phyloP scores from a whole-genome alignment of 2,329 filamentous ascomycete genomes.

The Nothopassalora personata region DNA sequence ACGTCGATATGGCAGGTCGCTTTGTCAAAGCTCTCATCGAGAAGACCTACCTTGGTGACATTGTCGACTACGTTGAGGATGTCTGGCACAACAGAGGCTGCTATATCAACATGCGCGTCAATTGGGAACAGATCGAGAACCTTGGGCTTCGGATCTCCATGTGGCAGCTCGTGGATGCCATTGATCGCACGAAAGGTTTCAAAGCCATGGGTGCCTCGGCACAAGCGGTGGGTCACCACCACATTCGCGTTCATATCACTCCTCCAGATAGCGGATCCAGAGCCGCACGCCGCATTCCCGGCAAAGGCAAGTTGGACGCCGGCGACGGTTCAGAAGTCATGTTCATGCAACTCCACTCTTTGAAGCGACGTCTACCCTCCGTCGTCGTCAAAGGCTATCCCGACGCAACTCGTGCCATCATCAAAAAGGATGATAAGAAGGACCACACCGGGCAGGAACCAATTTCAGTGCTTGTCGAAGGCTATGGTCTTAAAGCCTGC shows the following conservation, averaged over 20 bases:
- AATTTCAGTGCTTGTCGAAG: conserved; percentile 69
- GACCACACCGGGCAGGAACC: conserved; percentile 59
- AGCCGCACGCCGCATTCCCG: conserved; percentile 35
- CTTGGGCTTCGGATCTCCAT: conserved; percentile 76
- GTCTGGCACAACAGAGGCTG: conserved; percentile 74
- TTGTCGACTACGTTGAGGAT: conserved; percentile 76
- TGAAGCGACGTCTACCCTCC: conserved; percentile 73
- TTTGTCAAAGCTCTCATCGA: conserved; percentile 92
- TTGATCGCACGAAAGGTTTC: conserved; percentile 75
- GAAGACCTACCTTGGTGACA: conserved; percentile 84
- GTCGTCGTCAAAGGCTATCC: conserved; percentile 89
- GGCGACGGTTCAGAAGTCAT: conserved; percentile 56
- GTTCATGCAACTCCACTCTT: conserved; percentile 73
- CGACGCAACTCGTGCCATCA: conserved; percentile 78
- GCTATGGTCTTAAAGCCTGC: conserved; percentile 81
- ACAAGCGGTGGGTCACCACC: conserved; percentile 23
- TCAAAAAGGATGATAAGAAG: conserved; percentile 66
- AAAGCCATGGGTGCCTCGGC: conserved; percentile 48
- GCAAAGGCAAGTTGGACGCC: conserved; percentile 32
- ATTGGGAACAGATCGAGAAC: conserved; percentile 69
- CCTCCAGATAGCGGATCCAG: conserved; percentile 38
- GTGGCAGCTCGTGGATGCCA: conserved; percentile 67
- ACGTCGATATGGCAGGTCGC: conserved; percentile 71
- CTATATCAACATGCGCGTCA: conserved; percentile 75
- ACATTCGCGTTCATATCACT: conserved; percentile 66